phyloP scores from a whole-genome alignment of 1,284 basidiomycete species.

The Uromyces viciae-fabae region DNA sequence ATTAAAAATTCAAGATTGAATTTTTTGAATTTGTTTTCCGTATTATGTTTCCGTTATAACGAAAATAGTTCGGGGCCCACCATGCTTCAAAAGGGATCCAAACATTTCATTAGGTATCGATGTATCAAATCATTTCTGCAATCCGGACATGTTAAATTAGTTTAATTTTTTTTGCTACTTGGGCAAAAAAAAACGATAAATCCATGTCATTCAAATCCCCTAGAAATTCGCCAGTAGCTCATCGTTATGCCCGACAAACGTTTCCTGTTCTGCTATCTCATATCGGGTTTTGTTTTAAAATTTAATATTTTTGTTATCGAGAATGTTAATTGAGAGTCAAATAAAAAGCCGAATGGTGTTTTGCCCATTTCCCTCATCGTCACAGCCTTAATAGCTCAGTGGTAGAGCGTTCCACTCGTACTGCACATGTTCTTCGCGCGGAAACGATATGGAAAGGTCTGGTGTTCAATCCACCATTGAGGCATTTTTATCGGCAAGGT shows the following conservation, averaged over 20 bases:
- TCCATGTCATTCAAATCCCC: no score
- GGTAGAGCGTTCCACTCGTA: conserved; percentile 47
- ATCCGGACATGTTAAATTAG: conserved; percentile 34
- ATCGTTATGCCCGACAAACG: no score
- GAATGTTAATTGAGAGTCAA: no score
- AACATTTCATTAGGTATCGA: conserved; percentile 29
- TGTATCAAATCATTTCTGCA: conserved; percentile 30
- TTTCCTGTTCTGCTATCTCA: no score
- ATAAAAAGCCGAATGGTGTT: no score
- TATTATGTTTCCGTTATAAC: background rate
- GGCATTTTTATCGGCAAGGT: background rate
- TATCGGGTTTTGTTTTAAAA: no score
- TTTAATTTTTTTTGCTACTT: background rate
- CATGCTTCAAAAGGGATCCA: conserved; percentile 26
- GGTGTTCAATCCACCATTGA: conserved; percentile 47
- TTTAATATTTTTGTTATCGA: no score
- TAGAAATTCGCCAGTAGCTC: no score
- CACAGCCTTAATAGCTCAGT: conserved; percentile 45
- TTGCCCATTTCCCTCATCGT: no score
- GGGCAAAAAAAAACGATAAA: no score
- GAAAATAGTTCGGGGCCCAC: conserved; percentile 6
- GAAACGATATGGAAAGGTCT: conserved; percentile 36
- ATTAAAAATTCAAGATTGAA: background rate
- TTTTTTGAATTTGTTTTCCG: background rate
- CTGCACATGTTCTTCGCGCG: background rate